Base-by-base conservation (phyloP, 179 eudicot genomes). In the Monotropa hypopitys region DNA sequence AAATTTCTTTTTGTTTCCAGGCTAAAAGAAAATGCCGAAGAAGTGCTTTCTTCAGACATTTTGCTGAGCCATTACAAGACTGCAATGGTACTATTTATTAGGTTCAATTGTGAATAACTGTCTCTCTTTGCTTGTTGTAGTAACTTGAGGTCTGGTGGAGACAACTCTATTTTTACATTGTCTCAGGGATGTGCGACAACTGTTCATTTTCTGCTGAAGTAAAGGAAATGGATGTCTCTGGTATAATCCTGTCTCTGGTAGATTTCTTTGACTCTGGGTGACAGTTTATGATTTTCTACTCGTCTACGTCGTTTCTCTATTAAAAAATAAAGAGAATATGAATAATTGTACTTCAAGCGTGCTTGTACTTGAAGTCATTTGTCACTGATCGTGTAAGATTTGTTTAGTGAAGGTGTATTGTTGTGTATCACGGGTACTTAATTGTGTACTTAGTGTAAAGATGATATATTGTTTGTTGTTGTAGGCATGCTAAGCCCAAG, bases 121-220 rank as follows among this genome's bases (percentile, higher is more conserved):
- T 49, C 49, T 21, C 47, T 53, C 16, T 11, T 72, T 53, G 51
- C 33, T 72, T 20, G 18, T 73, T 35, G 30, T 35, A 33, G 53
- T 49, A 53, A 73, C 18, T 73, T 21, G 32, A 53, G 76, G 49
- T 3, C 59, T 33, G 28, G 12, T 38, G 33, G 28, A 13, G 16
- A 20, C n/a, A n/a, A 54, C 38, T 53, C 10, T 54, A n/a, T 53
- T 33, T 53, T 35, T 54, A 30, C 53, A 1, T 73, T 33, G 32
- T 63, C 59, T 56, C 92, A 93, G 97, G 97, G 79, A 90, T 93
- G 98, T 93, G 98, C 76, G 98, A 91, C 81, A 93, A 93, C 83
- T 93, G 98, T 81, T 87, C 92, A 47, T 85, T 80, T 79, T 80
- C 85, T 23, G 76, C 73, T 76, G 92, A 85, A 80, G 80, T 85